These are phyloP conservation scores for Kingdonia uniflora DNA, from an alignment of 164 flowering plant species.

Conservation along the genomic window DNA sequence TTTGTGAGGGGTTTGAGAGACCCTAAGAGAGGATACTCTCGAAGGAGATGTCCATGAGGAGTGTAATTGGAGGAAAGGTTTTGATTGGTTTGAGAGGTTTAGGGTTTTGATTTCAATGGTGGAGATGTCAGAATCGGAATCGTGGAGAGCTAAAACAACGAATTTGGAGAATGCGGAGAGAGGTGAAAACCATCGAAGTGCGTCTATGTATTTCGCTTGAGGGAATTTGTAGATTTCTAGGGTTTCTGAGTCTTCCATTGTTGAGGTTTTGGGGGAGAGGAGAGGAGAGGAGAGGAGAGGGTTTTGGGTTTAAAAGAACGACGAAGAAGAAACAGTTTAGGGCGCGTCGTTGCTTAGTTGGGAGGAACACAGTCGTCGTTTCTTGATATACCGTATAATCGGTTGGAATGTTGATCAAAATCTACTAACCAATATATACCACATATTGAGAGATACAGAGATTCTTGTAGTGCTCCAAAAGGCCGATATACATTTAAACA, in stretches of 20 bases:
- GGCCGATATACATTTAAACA: too few relatives aligned
- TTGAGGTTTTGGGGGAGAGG: conserved; percentile 17
- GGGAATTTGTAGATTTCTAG: conserved; percentile 49
- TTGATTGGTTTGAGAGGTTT: conserved; percentile 11
- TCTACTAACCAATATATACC: too few relatives aligned
- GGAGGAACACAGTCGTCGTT: too few relatives aligned
- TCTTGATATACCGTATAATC: too few relatives aligned
- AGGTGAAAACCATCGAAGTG: conserved; percentile 60
- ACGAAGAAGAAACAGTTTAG: too few relatives aligned
- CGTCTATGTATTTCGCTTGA: conserved; percentile 60
- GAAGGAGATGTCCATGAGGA: conserved; percentile 36
- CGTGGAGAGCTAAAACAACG: conserved; percentile 40
- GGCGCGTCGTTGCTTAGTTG: too few relatives aligned
- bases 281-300: too few relatives aligned
- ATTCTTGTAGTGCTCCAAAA: too few relatives aligned
- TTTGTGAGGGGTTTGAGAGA: conserved; percentile 26
- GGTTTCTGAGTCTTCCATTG: conserved; percentile 18
- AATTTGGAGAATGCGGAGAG: conserved; percentile 46
- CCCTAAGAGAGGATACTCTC: conserved; percentile 47
- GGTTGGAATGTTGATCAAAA: too few relatives aligned
- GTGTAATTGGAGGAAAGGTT: conserved; percentile 20
- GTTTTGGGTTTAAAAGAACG: background rate
- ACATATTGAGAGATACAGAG: too few relatives aligned
- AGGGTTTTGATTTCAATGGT: conserved; percentile 49
- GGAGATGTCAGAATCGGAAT: conserved; percentile 37